phyloP scores from a whole-genome alignment of 108 stramenopile species.

The Stephanodiscus minutulus region DNA sequence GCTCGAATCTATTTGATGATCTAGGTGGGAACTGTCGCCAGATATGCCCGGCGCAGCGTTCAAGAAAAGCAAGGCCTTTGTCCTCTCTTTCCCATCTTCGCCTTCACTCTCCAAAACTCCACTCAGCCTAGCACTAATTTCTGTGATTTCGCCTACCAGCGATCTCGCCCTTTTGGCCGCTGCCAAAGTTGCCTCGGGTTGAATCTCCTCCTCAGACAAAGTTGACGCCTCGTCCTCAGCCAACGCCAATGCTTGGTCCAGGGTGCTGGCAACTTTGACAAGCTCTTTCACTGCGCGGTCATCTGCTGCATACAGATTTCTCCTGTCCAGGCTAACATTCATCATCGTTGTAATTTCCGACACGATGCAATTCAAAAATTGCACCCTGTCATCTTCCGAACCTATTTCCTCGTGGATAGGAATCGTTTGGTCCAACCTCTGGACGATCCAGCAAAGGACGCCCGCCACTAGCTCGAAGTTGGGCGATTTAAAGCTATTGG shows the following conservation, averaged over 20 bases:
- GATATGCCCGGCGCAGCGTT: constrained; percentile 16
- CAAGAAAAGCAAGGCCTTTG: constrained; percentile 24
- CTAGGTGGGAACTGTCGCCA: constrained; percentile 3
- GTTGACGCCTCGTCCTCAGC: constrained; percentile 7
- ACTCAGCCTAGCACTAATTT: constrained; percentile 16
- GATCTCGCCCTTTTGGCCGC: constrained; percentile 13
- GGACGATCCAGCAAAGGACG: constrained; percentile 78
- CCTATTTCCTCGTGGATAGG: constrained; percentile 62
- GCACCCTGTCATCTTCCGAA: constrained; percentile 75
- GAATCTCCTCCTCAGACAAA: constrained; percentile 14
- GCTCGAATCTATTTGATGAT: constrained; percentile 10
- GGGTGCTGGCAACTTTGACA: constrained; percentile 61
- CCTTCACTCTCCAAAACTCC: constrained; percentile 15
- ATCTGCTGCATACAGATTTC: constrained; percentile 79
- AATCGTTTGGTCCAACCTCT: constrained; percentile 73
- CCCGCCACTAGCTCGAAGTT: constrained; percentile 84
- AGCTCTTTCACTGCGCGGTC: constrained; percentile 80
- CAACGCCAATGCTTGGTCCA: constrained; percentile 53
- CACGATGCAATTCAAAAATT: constrained; percentile 65
- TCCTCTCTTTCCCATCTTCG: constrained; percentile 20
- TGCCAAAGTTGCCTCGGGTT: background rate
- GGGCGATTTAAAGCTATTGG: constrained; percentile 75
- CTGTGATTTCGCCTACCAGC: constrained; percentile 31
- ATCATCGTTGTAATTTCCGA: constrained; percentile 43
- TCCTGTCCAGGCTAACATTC: constrained; percentile 64